phyloP scores from a whole-genome alignment of 345 rosid genomes.

The Zanthoxylum bungeanum region DNA sequence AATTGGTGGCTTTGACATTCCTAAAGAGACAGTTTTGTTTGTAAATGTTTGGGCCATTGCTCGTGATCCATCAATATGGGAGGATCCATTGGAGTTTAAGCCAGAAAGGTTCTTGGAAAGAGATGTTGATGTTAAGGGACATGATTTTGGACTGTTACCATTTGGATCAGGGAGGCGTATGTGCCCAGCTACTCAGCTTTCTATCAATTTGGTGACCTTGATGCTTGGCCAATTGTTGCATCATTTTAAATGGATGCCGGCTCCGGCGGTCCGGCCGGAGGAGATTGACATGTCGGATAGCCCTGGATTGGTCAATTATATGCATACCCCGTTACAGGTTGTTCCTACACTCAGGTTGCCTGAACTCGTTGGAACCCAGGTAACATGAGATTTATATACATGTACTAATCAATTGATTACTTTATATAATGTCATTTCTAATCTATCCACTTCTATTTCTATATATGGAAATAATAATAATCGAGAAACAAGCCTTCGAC shows the following conservation, averaged over 20 bases:
- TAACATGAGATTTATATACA: no score
- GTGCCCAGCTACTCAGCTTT: conserved; percentile 49
- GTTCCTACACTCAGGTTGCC: conserved; percentile 31
- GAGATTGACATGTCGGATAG: conserved; percentile 25
- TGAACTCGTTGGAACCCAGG: no score
- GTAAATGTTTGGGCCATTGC: conserved; percentile 40
- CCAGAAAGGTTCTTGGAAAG: conserved; percentile 39
- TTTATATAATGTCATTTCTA: no score
- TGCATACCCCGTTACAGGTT: conserved; percentile 38
- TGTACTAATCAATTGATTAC: no score
- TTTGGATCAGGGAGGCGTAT: conserved; percentile 37
- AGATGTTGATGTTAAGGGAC: conserved; percentile 40
- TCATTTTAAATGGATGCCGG: conserved; percentile 36
- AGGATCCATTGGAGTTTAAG: conserved; percentile 31
- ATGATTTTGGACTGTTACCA: conserved; percentile 26
- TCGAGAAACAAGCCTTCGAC: no score
- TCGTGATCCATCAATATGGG: conserved; percentile 34
- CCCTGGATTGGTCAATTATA: conserved; percentile 37
- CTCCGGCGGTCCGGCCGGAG: conserved; percentile 9
- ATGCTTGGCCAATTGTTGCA: conserved; percentile 46
- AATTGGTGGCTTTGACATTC: conserved; percentile 41
- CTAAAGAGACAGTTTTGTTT: conserved; percentile 30
- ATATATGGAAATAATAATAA: no score
- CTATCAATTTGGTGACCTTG: conserved; percentile 36
- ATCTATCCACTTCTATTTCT: no score